Evolutionary conservation across 2,329 filamentous ascomycete species (phyloP).

Genomic region (Onygena corvina): DNA sequence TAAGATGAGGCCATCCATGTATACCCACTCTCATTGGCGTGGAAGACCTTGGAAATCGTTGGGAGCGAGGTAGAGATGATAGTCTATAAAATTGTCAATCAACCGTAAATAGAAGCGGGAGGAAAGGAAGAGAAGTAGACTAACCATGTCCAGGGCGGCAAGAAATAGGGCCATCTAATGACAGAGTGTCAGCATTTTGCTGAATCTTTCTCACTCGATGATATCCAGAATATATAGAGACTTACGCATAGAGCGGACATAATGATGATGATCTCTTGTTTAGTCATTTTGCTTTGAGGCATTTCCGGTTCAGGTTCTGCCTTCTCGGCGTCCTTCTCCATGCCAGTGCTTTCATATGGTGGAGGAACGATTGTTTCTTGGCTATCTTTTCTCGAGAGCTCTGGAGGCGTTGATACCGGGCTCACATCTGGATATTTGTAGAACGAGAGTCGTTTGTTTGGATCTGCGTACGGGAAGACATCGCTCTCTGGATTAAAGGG

Average conservation of each 20-base stretch:
- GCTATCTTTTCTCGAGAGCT: background rate
- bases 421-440: conserved; percentile 4
- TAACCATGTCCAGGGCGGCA: conserved; percentile 47
- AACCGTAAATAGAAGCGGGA: too few relatives aligned
- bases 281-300: conserved; percentile 8
- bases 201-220: background rate
- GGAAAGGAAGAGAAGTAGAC: conserved; percentile 8
- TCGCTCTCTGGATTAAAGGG: conserved; percentile 7
- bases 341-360: background rate
- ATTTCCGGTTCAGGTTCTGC: conserved; percentile 9
- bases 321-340: conserved; percentile 2
- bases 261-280: conserved; percentile 12
- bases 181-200: background rate
- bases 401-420: background rate
- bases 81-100: conserved; percentile 15
- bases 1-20: conserved; percentile 31
- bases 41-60: conserved; percentile 24
- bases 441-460: conserved; percentile 4
- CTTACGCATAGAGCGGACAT: conserved; percentile 17
- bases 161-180: conserved; percentile 47
- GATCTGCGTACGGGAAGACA: conserved; percentile 6
- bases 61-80: conserved; percentile 29
- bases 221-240: background rate
- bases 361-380: conserved; percentile 8
- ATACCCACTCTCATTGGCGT: conserved; percentile 25